Percentiles rank a stretch among this genome's conserved stretches.
phyloP scores from a whole-genome alignment of 2,329 filamentous ascomycete species.

The Sporothrix pseudoabietina region DNA sequence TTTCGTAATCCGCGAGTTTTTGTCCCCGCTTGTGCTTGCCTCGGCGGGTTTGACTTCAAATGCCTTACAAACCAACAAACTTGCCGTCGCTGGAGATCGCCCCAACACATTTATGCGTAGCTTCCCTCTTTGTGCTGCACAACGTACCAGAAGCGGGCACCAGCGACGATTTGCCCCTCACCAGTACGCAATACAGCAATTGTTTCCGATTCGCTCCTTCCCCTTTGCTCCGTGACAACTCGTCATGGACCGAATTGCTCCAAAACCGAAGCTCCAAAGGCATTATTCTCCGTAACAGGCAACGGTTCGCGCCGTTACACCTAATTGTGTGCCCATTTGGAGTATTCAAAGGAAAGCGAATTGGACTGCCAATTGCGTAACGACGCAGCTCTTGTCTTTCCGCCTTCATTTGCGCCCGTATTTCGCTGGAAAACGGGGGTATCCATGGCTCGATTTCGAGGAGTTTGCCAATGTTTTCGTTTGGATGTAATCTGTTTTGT shows the following conservation, averaged over 20 bases:
- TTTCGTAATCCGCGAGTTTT: not conserved
- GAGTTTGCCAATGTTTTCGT: not conserved
- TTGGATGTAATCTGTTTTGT: not conserved
- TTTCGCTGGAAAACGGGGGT: not conserved
- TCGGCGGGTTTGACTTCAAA: not conserved
- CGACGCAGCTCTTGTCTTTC: not conserved
- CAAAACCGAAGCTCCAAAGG: not conserved
- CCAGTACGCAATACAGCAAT: not conserved
- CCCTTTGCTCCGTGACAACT: not conserved
- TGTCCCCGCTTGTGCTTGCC: not conserved
- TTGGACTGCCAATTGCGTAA: not conserved
- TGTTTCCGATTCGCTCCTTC: not conserved
- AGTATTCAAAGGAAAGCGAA: not conserved
- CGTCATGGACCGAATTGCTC: not conserved
- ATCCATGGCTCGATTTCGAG: not conserved
- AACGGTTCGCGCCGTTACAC: not conserved
- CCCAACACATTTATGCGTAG: not conserved
- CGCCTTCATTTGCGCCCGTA: not conserved
- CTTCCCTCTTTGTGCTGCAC: not conserved
- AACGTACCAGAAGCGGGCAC: not conserved
- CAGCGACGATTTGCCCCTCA: not conserved
- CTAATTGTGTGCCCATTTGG: not conserved
- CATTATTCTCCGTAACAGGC: not conserved
- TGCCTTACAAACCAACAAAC: not conserved
- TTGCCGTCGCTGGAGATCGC: not conserved